Conservation (phyloP, 257 asterid genomes). For the Solanum peruvianum region DNA sequence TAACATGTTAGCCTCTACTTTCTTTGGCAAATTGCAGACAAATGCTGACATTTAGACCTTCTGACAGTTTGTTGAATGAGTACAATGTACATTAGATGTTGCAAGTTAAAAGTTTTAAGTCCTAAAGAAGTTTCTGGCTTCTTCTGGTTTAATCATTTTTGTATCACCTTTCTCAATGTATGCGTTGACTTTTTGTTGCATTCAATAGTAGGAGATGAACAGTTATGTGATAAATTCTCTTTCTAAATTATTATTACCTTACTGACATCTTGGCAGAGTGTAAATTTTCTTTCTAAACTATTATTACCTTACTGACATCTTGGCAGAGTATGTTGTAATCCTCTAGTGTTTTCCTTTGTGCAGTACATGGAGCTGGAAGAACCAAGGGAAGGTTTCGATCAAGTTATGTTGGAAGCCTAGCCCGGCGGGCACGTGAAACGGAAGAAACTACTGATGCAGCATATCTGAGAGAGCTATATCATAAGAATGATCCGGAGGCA, state of each 20-base stretch:
- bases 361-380: slow-evolving; percentile 30
- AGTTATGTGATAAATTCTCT: background rate
- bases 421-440: slow-evolving; percentile 55
- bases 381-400: slow-evolving; percentile 25
- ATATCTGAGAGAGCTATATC: slow-evolving; percentile 63
- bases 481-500: slow-evolving; percentile 64
- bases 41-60: background rate
- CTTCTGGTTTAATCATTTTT: background rate
- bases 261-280: background rate
- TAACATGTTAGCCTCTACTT: background rate
- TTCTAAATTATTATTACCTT: background rate
- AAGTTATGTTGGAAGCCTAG: slow-evolving; percentile 59
- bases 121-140: background rate
- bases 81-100: background rate
- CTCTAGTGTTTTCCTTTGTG: background rate
- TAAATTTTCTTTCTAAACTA: background rate
- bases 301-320: background rate
- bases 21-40: background rate
- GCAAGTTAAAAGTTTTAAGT: background rate
- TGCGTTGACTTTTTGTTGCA: background rate
- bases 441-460: slow-evolving; percentile 59
- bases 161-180: background rate
- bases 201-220: background rate
- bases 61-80: background rate
- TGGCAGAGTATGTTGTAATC: background rate